Evolutionary conservation across 148 eudicot species (phyloP).

Genomic region (Tetragonia tetragonoides): DNA sequence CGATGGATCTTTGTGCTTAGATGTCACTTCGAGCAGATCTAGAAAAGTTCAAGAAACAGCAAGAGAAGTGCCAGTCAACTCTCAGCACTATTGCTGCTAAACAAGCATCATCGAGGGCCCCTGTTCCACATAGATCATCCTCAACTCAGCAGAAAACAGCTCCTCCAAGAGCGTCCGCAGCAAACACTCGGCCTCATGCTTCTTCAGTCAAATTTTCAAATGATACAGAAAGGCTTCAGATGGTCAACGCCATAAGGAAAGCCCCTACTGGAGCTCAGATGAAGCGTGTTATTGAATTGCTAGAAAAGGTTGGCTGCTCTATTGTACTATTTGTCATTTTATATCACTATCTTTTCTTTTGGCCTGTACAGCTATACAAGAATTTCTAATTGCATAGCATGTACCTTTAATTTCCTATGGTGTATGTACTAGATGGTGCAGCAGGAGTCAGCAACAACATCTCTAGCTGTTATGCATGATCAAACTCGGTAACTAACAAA

Average conservation of each 20-base stretch:
- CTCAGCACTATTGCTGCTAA: conserved; percentile 62
- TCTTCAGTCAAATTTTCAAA: conserved; percentile 73
- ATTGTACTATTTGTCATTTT: neutral
- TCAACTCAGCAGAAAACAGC: conserved; percentile 25
- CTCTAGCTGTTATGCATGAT: too few species aligned
- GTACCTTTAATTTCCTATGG: too few species aligned
- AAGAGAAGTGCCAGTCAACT: conserved; percentile 77
- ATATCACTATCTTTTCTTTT: neutral
- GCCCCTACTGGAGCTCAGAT: conserved; percentile 91
- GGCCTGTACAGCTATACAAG: neutral
- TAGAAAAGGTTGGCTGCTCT: conserved; percentile 54
- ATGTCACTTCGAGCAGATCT: conserved; percentile 72
- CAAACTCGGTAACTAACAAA: too few species aligned
- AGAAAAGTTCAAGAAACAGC: conserved; percentile 72
- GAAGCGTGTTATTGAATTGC: conserved; percentile 75
- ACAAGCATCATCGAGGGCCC: conserved; percentile 41
- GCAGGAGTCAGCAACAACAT: too few species aligned
- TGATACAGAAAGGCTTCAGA: conserved; percentile 86
- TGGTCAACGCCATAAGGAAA: conserved; percentile 74
- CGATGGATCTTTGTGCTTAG: conserved; percentile 19
- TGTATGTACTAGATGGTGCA: too few species aligned
- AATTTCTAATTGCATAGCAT: too few species aligned
- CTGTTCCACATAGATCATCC: conserved; percentile 15
- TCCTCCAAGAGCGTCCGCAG: conserved; percentile 27
- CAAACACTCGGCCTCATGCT: conserved; percentile 47